Evolutionary conservation across 2,329 filamentous ascomycete species (phyloP).

Genomic region (Aspergillus clavatus): DNA sequence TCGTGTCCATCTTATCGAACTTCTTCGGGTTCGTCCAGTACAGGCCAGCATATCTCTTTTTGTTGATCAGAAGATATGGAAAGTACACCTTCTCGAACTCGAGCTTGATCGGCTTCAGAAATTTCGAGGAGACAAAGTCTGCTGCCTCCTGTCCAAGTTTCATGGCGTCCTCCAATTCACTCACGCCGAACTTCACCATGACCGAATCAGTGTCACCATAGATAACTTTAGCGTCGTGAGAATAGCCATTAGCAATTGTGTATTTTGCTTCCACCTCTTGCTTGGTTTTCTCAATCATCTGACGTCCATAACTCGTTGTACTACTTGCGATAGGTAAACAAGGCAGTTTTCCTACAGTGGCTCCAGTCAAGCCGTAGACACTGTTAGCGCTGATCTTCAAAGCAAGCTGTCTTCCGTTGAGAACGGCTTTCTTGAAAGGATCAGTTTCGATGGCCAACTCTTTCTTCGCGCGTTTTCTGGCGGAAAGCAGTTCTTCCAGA

Average conservation of each 20-base stretch:
- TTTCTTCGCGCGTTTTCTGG: conserved; percentile 89
- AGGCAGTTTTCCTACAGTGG: conserved; percentile 90
- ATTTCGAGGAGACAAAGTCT: conserved; percentile 81
- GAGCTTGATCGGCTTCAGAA: conserved; percentile 94
- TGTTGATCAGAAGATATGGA: conserved; percentile 97
- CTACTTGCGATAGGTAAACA: conserved; percentile 94
- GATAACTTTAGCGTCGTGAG: conserved; percentile 91
- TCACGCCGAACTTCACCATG: conserved; percentile 97
- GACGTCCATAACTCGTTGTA: conserved; percentile 91
- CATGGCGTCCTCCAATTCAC: conserved; percentile 84
- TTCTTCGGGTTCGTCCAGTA: conserved; percentile 95
- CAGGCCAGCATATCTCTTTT: conserved; percentile 96
- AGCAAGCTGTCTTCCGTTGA: conserved; percentile 94
- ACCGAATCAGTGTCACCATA: conserved; percentile 99
- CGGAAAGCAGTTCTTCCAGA: conserved; percentile 85
- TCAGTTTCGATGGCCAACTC: conserved; percentile 86
- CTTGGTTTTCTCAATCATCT: conserved; percentile 99
- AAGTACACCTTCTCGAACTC: conserved; percentile 99
- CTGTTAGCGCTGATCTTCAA: conserved; percentile 96
- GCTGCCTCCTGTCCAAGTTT: conserved; percentile 91
- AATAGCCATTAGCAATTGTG: conserved; percentile 89
- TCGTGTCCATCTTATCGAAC: conserved; percentile 99
- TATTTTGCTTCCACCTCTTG: conserved; percentile 89
- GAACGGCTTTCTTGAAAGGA: conserved; percentile 93
- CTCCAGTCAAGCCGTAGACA: conserved; percentile 95